Conservation (phyloP, 2,329 filamentous ascomycete species). For the Cylindrodendrum hubeiense region DNA sequence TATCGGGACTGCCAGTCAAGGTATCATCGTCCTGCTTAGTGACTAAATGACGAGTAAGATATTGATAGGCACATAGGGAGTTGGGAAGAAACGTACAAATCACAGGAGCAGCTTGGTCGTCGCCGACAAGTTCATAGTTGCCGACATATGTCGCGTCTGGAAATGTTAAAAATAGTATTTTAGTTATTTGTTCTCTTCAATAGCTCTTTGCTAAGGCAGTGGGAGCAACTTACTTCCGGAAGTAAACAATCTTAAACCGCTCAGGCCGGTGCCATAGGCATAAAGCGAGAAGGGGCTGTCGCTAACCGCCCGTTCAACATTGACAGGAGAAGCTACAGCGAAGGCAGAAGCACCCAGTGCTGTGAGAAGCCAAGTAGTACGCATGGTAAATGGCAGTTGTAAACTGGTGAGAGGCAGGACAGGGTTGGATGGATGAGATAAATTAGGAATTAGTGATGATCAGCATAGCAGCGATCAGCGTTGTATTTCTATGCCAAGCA, state of each 20-base stretch:
- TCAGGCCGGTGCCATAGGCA: slow-evolving; percentile 8
- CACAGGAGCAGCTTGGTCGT: slow-evolving; percentile 8
- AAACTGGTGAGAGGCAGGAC: background rate
- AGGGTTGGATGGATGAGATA: background rate
- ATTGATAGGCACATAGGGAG: background rate
- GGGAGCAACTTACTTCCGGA: background rate
- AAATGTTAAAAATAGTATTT: background rate
- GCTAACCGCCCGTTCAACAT: background rate
- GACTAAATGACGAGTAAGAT: background rate
- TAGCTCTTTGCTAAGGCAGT: no score
- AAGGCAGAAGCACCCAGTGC: background rate
- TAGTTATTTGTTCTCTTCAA: background rate
- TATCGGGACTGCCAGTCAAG: slow-evolving; percentile 5
- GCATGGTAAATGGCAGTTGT: background rate
- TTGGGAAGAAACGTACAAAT: background rate
- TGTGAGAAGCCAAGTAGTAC: background rate
- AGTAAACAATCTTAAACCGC: slow-evolving; percentile 6
- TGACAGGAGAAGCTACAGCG: background rate
- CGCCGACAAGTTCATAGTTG: background rate
- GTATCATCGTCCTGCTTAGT: background rate
- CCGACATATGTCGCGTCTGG: slow-evolving; percentile 8
- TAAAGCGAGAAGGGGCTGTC: slow-evolving; percentile 8
- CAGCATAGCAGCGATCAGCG: no score
- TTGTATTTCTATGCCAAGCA: background rate
- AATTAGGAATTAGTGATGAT: background rate